Conservation (phyloP, 2,329 filamentous ascomycete genomes). For the Atkinsonella hypoxylon region DNA sequence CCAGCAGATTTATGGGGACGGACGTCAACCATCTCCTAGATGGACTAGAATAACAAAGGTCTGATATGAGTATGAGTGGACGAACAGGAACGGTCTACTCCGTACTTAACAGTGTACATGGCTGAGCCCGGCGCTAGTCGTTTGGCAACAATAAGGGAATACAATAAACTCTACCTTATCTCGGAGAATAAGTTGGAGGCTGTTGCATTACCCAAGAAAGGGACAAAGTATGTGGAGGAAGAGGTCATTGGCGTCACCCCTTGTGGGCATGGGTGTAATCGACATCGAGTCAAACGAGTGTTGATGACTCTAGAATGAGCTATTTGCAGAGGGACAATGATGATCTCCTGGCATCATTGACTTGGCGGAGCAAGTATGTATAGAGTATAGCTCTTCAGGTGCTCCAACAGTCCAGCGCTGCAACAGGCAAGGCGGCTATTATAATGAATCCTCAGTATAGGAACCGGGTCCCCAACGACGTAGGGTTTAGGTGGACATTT, state of each 20-base stretch:
- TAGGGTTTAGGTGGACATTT: conserved; percentile 1
- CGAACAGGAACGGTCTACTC: too few relatives aligned
- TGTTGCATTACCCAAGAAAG: background rate
- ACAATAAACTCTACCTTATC: background rate
- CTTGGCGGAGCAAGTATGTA: conserved; percentile 1
- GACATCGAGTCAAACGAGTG: background rate
- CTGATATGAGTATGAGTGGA: background rate
- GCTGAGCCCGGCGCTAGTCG: background rate
- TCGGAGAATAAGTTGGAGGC: conserved; percentile 5
- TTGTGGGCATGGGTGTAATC: background rate
- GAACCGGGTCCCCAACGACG: background rate
- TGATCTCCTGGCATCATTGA: conserved; percentile 6
- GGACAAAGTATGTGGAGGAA: background rate
- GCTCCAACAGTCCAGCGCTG: background rate
- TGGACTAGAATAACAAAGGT: background rate
- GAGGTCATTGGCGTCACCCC: background rate
- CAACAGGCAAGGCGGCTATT: conserved; percentile 3
- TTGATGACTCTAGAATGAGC: conserved; percentile 1
- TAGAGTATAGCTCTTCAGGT: background rate
- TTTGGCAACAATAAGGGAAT: background rate
- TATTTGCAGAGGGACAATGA: conserved; percentile 5
- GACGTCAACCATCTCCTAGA: background rate
- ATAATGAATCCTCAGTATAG: conserved; percentile 2
- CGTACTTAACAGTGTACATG: background rate
- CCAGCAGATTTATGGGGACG: background rate